Base-by-base conservation (phyloP, 2,329 filamentous ascomycete genomes). In the Alternaria viburni region DNA sequence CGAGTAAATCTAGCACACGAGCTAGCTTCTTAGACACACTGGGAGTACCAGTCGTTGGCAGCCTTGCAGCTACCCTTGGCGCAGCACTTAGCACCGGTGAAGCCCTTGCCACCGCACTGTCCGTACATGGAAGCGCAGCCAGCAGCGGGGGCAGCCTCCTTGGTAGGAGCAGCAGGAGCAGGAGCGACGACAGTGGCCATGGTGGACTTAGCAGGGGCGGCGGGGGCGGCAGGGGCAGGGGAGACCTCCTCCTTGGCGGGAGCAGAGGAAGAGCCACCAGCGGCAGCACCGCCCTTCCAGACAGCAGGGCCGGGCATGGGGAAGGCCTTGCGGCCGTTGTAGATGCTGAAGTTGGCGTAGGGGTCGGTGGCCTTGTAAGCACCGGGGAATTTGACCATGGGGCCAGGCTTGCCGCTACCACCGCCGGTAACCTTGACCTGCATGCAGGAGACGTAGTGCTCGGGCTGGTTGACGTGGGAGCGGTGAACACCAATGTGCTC, bases 381-480 rank as follows among this genome's bases (percentile, higher is more conserved):
- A 19, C 74, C 81, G 23, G 81, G 81, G 17, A 61, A 57, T 45
- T 78, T 75, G 36, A 77, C 77, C 30, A 76, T 69, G 11, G 79
- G 76, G n/a, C 69, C 65, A 11, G 80, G 79, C 10, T 54, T 72
- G 49, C 75, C 78, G 49, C 62, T 73, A 13, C 77, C 77, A 30
- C 74, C 71, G 12, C 76, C 75, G 13, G 71, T 71, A 57, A 84
- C 77, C 67, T 80, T 78, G 61, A 84, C 60, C 72, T 84, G 82
- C 1, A 78, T 74, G 71, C 81, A 84, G 4, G 75, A 73, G 51
- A 69, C 69, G 54, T 83, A 84, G 70, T 83, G 83, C 74, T 83
- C 77, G n/a, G 77, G 74, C 57, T 77, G 74, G 41, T 70, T 70
- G 45, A 66, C 66, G 47, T 63, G 69, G 56, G 81, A 67, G 44